Percentiles rank a stretch among this genome's conserved stretches.
Conservation (phyloP, 305 asterid genomes). For the Plantago lanceolata region DNA sequence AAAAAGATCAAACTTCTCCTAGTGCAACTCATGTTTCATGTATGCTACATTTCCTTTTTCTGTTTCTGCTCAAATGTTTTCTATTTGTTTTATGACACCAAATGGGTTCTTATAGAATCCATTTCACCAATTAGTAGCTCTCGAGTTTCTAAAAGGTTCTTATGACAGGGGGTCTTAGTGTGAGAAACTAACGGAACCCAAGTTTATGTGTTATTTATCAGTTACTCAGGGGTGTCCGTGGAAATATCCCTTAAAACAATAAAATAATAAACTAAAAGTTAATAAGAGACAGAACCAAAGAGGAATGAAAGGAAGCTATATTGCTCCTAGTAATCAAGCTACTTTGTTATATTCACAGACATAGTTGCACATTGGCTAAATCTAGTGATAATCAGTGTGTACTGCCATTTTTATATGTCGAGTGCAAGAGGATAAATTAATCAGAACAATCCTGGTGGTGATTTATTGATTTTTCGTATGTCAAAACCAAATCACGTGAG, state of each 20-base stretch:
- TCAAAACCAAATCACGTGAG: background rate
- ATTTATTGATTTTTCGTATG: constrained; percentile 6
- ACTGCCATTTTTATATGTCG: background rate
- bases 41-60: constrained; percentile 32
- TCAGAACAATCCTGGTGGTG: background rate
- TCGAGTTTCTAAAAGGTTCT: background rate
- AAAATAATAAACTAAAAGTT: too few species aligned
- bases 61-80: constrained; percentile 10
- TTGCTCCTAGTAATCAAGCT: too few species aligned
- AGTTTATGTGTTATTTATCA: too few species aligned
- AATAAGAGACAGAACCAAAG: too few species aligned
- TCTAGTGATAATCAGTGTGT: background rate
- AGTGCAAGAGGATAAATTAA: constrained; percentile 1
- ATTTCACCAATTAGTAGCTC: background rate
- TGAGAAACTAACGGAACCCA: too few species aligned
- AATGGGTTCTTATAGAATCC: background rate
- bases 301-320: too few species aligned
- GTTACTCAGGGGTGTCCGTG: too few species aligned
- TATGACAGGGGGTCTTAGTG: too few species aligned
- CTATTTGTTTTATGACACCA: background rate
- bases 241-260: too few species aligned
- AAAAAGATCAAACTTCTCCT: constrained; percentile 52
- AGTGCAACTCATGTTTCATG: constrained; percentile 44
- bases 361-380: background rate
- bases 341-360: background rate